Evolutionary conservation across 371 early-diverging fungal species (phyloP).

Genomic region (Parasitella parasitica): DNA sequence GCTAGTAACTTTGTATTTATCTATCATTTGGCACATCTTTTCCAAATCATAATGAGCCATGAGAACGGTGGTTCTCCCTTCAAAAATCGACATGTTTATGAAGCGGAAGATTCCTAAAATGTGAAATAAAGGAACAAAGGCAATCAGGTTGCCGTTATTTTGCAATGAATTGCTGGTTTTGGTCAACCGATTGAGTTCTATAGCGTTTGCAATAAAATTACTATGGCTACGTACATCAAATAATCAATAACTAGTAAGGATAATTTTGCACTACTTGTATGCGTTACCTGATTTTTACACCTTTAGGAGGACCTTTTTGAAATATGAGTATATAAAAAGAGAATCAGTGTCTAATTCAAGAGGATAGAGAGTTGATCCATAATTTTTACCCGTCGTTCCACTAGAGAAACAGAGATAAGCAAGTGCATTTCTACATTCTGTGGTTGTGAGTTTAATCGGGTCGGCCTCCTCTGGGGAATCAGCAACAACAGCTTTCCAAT

Average conservation of each 20-base stretch:
- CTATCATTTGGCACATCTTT: conserved; percentile 50
- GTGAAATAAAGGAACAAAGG: conserved; percentile 80
- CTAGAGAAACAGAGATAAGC: conserved; percentile 25
- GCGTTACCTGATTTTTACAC: conserved; percentile 14
- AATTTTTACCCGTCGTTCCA: conserved; percentile 28
- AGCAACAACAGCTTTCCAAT: conserved; percentile 2
- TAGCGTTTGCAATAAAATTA: conserved; percentile 23
- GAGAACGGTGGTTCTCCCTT: conserved; percentile 2
- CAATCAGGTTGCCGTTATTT: conserved; percentile 46
- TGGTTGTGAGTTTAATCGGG: neutral
- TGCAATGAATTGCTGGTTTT: neutral
- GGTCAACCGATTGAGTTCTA: neutral
- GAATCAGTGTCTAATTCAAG: neutral
- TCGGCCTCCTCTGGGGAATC: neutral
- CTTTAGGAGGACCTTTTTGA: conserved; percentile 11
- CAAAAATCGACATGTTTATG: conserved; percentile 1
- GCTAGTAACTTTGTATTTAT: conserved; percentile 57
- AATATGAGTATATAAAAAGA: neutral
- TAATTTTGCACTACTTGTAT: too few relatives aligned
- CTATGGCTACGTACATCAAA: conserved; percentile 6
- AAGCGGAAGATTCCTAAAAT: conserved; percentile 61
- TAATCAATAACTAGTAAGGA: too few relatives aligned
- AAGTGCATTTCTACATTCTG: conserved; percentile 10
- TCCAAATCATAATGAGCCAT: conserved; percentile 38
- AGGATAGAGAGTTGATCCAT: neutral